Conservation (phyloP, 1,284 basidiomycete species). For the Moniliophthora roreri region DNA sequence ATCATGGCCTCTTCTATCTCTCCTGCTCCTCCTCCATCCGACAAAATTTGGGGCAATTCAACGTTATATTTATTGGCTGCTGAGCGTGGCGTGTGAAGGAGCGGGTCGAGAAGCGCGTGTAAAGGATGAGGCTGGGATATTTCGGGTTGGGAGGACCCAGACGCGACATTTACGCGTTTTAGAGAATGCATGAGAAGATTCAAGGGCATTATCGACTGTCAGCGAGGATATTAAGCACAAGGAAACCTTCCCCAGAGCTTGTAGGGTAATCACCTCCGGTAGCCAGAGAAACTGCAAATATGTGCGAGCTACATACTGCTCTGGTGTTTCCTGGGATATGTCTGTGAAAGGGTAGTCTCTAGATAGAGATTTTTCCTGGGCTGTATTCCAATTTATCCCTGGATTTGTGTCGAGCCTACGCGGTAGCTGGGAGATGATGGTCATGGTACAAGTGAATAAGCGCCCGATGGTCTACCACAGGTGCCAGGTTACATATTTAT, state of each 20-base stretch:
- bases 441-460: background rate
- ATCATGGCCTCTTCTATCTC: conserved; percentile 70
- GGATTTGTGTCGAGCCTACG: conserved; percentile 4
- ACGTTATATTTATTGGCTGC: conserved; percentile 61
- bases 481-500: too few relatives aligned
- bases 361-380: conserved; percentile 50
- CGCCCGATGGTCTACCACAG: too few relatives aligned
- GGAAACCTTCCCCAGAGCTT: background rate
- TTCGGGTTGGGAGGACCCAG: conserved; percentile 23
- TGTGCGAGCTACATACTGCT: conserved; percentile 47
- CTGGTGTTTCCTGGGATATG: conserved; percentile 35
- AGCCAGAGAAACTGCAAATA: conserved; percentile 79
- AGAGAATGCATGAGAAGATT: conserved; percentile 52
- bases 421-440: conserved; percentile 3
- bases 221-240: background rate
- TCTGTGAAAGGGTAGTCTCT: conserved; percentile 48
- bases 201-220: conserved; percentile 70
- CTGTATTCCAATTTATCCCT: conserved; percentile 37
- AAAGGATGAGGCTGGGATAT: conserved; percentile 46
- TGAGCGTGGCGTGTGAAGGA: conserved; percentile 58
- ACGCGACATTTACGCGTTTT: conserved; percentile 39
- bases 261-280: conserved; percentile 51
- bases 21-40: conserved; percentile 53
- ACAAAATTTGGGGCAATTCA: conserved; percentile 58
- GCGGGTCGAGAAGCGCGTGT: conserved; percentile 52